phyloP scores from a whole-genome alignment of 768 basidiomycete species.

The Russula ochroleuca region DNA sequence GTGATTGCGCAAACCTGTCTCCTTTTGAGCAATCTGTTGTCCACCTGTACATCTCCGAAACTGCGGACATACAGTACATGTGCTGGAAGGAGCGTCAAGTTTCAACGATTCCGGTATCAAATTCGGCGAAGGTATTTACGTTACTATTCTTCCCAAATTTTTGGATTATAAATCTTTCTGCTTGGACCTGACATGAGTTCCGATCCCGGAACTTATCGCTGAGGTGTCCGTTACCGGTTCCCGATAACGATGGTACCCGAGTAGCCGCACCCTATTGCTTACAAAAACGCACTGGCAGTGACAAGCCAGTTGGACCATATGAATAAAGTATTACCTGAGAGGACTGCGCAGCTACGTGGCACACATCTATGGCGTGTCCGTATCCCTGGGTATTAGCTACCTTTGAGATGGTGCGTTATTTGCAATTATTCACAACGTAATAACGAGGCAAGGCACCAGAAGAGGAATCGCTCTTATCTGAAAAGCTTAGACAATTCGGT shows the following conservation, averaged over 20 bases:
- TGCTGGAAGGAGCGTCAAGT: neutral
- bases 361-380: neutral
- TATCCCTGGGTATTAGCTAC: too few relatives aligned
- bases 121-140: slow-evolving; percentile 5
- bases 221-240: neutral
- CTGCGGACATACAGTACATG: neutral
- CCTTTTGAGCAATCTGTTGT: slow-evolving; percentile 3
- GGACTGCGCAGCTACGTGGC: slow-evolving; percentile 4
- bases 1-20: neutral
- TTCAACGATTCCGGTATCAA: neutral
- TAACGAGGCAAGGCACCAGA: slow-evolving; percentile 2
- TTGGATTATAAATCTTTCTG: neutral
- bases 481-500: neutral
- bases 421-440: neutral
- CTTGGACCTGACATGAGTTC: neutral
- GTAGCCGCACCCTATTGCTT: neutral
- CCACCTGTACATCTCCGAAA: neutral
- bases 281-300: too few relatives aligned
- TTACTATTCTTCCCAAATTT: neutral
- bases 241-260: neutral
- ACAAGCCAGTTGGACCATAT: neutral
- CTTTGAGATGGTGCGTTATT: neutral
- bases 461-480: slow-evolving; percentile 4
- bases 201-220: neutral
- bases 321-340: neutral